Percentiles rank a stretch among this genome's conserved stretches.
Conservation (phyloP, 2,329 filamentous ascomycete species). For the Shiraia bambusicola region DNA sequence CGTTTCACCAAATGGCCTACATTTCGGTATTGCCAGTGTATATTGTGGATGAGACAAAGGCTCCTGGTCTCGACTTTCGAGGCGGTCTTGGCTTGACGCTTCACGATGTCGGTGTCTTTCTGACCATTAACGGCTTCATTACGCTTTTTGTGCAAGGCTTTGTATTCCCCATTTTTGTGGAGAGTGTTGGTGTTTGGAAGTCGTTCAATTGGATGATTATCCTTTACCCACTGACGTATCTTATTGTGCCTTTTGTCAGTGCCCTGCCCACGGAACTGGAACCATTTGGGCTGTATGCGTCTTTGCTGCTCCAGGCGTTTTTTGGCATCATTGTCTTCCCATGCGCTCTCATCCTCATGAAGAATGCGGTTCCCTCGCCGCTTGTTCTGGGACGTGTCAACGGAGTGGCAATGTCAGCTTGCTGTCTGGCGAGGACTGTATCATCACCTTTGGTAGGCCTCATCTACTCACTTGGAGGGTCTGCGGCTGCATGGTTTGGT, state of each 20-base stretch:
- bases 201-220: constrained; percentile 66
- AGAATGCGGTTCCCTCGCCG: constrained; percentile 67
- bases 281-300: constrained; percentile 63
- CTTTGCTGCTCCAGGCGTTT: constrained; percentile 65
- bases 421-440: constrained; percentile 68
- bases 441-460: constrained; percentile 68
- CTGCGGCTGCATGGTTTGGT: constrained; percentile 62
- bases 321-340: constrained; percentile 69
- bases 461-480: constrained; percentile 64
- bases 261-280: constrained; percentile 56
- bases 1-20: constrained; percentile 87
- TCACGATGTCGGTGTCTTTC: constrained; percentile 66
- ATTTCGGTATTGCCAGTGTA: constrained; percentile 91
- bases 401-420: constrained; percentile 65
- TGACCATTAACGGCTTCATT: constrained; percentile 69
- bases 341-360: constrained; percentile 71
- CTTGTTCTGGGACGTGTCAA: constrained; percentile 69
- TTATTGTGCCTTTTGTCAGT: constrained; percentile 68
- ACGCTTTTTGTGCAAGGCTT: constrained; percentile 73
- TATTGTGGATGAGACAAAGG: constrained; percentile 69
- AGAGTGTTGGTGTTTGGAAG: constrained; percentile 66
- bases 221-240: constrained; percentile 66
- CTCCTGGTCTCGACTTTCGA: constrained; percentile 42
- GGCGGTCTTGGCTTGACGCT: constrained; percentile 67
- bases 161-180: constrained; percentile 66